These are phyloP conservation scores for Durio zibethinus DNA, from an alignment of 345 rosid genomes.

Conservation along the genomic window DNA sequence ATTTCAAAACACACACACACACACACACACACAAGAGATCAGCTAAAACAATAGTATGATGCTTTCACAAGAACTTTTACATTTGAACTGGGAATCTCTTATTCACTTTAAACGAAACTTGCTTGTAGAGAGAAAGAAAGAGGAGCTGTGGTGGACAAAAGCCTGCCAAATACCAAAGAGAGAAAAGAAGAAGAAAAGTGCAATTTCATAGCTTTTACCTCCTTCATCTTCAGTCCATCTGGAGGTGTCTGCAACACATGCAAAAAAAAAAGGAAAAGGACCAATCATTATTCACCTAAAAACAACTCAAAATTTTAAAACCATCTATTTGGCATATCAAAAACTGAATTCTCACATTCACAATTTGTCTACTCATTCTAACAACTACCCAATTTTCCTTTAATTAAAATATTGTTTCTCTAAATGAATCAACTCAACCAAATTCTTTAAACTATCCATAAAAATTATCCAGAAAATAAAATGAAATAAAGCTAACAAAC, in stretches of 20 bases:
- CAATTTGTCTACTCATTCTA: not conserved
- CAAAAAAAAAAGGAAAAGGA: slow-evolving; percentile 6
- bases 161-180: not conserved
- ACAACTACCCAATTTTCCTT: not conserved
- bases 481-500: not conserved
- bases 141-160: not conserved
- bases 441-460: not conserved
- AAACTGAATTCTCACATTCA: not conserved
- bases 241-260: slow-evolving; percentile 54
- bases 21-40: not conserved
- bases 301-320: not conserved
- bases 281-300: not conserved
- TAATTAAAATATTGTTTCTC: not conserved
- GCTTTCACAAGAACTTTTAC: not conserved
- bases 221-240: slow-evolving; percentile 62
- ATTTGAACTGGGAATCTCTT: not conserved
- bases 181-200: not conserved
- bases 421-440: not conserved
- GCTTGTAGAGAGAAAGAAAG: not conserved
- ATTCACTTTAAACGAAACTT: not conserved
- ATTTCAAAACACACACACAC: too few species aligned
- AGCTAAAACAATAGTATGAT: not conserved
- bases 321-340: not conserved
- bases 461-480: not conserved
- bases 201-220: slow-evolving; percentile 40